Evolutionary conservation across 306 rosid genomes (phyloP), one percentile per base, ranked within the genome.

Genomic region (Mimosa bimucronata): DNA sequence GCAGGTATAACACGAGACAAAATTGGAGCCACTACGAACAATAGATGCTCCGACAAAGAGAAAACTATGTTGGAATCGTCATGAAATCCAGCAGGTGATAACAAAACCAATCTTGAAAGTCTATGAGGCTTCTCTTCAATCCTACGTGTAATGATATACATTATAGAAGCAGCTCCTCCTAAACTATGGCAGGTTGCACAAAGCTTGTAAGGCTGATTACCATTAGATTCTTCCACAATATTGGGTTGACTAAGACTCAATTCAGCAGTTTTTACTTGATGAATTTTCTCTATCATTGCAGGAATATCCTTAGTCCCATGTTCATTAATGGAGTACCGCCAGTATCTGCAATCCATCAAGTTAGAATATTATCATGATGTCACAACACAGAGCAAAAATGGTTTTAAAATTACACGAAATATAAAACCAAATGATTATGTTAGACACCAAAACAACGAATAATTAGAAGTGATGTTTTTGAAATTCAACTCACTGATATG

Each of bases 51-150:
- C 23, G 80, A 80, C 19, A 83, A 64, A 2, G 92, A 81, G 60
- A 94, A 94, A 50, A 91, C 91, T 1, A 90, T 71, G 68, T 83
- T 80, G 57, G 97, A 90, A 82, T 94, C 97, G 2, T 77, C 87
- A 65, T 94, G 98, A 87, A 94, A 94, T 46, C 98, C 97, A 6
- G 98, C 98, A 23, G 97, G 98, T 10, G 98, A 94, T 67, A 92
- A 70, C 71, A 94, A 80, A 84, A 94, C 66, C 86, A 94, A 65
- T 85, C 97, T 91, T 8, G 98, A 94, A 65, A 94, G 89, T 75
- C 98, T 86, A 62, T 94, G 98, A 21, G 93, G 91, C 88, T 89
- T 94, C 80, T 86, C 94, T 83, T 86, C 86, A 61, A 87, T 79
- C 82, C 88, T 84, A 38, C 82, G 87, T 5, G 95, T 92, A 70